Conservation (phyloP, 768 basidiomycete genomes). For the Lentinula raphanica region DNA sequence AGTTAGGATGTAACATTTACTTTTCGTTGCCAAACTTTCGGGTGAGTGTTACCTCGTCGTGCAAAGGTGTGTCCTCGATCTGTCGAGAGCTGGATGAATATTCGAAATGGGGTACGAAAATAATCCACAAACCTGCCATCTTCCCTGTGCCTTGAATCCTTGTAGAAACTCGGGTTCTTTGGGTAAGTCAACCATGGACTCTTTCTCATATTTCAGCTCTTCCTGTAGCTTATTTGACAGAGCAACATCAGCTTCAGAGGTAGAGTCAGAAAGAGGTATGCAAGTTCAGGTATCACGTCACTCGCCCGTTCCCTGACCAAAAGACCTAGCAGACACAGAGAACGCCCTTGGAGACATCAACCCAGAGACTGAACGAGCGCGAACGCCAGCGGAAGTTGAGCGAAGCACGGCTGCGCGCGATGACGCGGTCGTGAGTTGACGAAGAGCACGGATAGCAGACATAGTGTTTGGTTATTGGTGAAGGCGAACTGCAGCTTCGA, state of each 20-base stretch:
- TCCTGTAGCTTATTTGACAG: constrained; percentile 71
- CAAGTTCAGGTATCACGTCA: constrained; percentile 14
- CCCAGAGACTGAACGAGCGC: constrained; percentile 24
- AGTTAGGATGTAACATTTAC: constrained; percentile 48
- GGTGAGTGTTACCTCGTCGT: constrained; percentile 78
- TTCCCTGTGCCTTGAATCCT: constrained; percentile 62
- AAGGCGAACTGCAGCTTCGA: not conserved
- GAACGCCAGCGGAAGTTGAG: constrained; percentile 20
- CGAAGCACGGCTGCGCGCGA: constrained; percentile 24
- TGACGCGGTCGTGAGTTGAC: constrained; percentile 46
- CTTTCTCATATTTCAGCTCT: constrained; percentile 84
- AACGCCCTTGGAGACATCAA: constrained; percentile 33
- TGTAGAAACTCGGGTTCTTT: constrained; percentile 70
- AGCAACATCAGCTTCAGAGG: constrained; percentile 56
- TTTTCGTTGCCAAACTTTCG: constrained; percentile 88
- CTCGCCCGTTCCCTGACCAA: constrained; percentile 44
- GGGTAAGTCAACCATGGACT: constrained; percentile 34
- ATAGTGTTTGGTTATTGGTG: constrained; percentile 27
- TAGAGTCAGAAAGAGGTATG: constrained; percentile 3
- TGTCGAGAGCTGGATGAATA: constrained; percentile 20
- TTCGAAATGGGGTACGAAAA: not conserved
- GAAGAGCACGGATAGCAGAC: constrained; percentile 60
- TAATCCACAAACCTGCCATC: constrained; percentile 70
- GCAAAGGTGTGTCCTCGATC: constrained; percentile 66
- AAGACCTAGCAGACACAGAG: constrained; percentile 37